A percentile compares a stretch with the other conserved stretches of the same genome.
Evolutionary conservation across 371 early-diverging fungal genomes (phyloP).

Genomic region (Apophysomyces variabilis): DNA sequence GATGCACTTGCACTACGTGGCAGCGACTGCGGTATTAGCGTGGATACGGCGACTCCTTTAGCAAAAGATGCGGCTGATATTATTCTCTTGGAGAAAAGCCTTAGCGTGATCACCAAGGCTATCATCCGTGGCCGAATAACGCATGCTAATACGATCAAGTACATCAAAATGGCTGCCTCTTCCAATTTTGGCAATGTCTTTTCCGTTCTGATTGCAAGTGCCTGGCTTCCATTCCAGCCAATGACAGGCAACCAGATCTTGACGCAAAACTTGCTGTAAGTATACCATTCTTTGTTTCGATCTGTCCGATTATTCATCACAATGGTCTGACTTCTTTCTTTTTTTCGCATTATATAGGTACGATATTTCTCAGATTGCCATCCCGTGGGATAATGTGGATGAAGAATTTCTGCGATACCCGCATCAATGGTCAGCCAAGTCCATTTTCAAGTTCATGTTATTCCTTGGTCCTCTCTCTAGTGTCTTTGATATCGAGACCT

Average conservation of each 20-base stretch:
- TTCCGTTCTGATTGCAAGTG: slow-evolving; percentile 41
- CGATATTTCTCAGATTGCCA: slow-evolving; percentile 32
- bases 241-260: slow-evolving; percentile 44
- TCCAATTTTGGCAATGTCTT: slow-evolving; percentile 53
- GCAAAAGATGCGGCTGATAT: slow-evolving; percentile 83
- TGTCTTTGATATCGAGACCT: slow-evolving; percentile 45
- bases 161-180: slow-evolving; percentile 48
- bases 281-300: slow-evolving; percentile 2
- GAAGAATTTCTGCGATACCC: slow-evolving; percentile 40
- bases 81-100: slow-evolving; percentile 54
- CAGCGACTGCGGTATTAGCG: slow-evolving; percentile 85
- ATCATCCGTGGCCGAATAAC: slow-evolving; percentile 41
- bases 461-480: slow-evolving; percentile 45
- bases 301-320: no score
- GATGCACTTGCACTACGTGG: slow-evolving; percentile 91
- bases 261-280: slow-evolving; percentile 46
- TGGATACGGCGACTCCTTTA: slow-evolving; percentile 82
- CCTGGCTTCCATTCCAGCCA: slow-evolving; percentile 51
- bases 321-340: no score
- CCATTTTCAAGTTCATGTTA: slow-evolving; percentile 45
- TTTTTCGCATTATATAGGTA: neutral
- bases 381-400: slow-evolving; percentile 50
- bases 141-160: slow-evolving; percentile 24
- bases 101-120: slow-evolving; percentile 37
- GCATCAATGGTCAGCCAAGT: slow-evolving; percentile 38